A percentile compares a stretch with the other conserved stretches of the same genome.
Evolutionary conservation across 768 basidiomycete genomes (phyloP).

Genomic region (Lactifluus hygrophoroides): DNA sequence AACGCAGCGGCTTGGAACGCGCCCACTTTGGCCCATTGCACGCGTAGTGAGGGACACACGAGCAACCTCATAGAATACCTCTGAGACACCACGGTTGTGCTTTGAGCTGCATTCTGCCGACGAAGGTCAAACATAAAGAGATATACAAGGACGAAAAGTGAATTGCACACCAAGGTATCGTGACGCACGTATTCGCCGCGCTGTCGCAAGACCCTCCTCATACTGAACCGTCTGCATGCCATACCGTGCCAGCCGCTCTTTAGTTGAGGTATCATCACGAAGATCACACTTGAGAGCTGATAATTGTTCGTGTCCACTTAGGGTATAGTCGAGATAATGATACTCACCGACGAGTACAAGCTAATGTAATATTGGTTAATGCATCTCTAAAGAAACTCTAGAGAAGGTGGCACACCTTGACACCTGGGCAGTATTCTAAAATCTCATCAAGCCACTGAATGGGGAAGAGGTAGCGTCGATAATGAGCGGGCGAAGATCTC

Average conservation of each 20-base stretch:
- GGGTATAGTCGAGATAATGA: constrained; percentile 7
- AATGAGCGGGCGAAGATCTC: neutral
- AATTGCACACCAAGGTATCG: constrained; percentile 73
- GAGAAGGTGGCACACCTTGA: constrained; percentile 53
- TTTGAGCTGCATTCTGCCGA: constrained; percentile 89
- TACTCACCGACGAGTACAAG: constrained; percentile 81
- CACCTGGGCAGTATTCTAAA: constrained; percentile 86
- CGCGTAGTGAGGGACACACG: constrained; percentile 73
- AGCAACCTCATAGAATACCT: constrained; percentile 89
- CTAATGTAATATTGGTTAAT: constrained; percentile 30
- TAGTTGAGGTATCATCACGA: constrained; percentile 68
- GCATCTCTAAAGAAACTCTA: neutral
- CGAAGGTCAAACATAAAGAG: neutral
- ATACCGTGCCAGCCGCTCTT: constrained; percentile 64
- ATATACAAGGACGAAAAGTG: neutral
- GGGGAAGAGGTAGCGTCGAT: neutral
- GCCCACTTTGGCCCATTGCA: constrained; percentile 46
- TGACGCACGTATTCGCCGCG: constrained; percentile 83
- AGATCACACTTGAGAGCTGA: constrained; percentile 93
- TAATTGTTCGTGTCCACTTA: neutral
- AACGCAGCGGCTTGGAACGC: constrained; percentile 37
- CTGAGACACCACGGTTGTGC: constrained; percentile 88
- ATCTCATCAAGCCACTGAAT: constrained; percentile 89
- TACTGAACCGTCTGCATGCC: constrained; percentile 75
- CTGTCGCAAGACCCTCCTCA: constrained; percentile 84